Percentiles rank a stretch among this genome's conserved stretches.
Conservation (phyloP, 2,329 filamentous ascomycete species). For the Talaromyces sp. region DNA sequence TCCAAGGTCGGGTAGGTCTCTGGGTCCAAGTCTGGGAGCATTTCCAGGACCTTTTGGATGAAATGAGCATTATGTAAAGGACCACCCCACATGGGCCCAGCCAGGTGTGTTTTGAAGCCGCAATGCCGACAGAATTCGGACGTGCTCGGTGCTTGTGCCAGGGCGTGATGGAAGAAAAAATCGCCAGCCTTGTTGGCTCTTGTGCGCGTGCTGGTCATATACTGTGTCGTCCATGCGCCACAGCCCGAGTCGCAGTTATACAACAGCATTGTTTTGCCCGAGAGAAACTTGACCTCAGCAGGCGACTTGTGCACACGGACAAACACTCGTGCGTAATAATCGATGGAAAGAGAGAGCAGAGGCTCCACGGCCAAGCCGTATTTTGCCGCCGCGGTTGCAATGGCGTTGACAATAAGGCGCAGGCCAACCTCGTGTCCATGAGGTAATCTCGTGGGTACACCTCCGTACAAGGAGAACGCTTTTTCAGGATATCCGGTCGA, state of each 20-base stretch:
- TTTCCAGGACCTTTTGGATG: constrained; percentile 69
- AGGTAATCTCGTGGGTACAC: constrained; percentile 75
- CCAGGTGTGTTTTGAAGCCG: constrained; percentile 77
- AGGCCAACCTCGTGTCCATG: constrained; percentile 87
- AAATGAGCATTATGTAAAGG: constrained; percentile 81
- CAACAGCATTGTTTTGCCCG: constrained; percentile 86
- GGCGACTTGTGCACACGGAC: constrained; percentile 75
- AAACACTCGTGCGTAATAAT: constrained; percentile 91
- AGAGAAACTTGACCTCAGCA: constrained; percentile 81
- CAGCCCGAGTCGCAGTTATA: constrained; percentile 90
- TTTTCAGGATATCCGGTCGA: constrained; percentile 94
- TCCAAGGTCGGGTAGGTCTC: constrained; percentile 72
- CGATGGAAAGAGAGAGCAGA: constrained; percentile 85
- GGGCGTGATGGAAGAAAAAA: constrained; percentile 71
- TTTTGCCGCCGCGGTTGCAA: constrained; percentile 73
- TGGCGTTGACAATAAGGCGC: constrained; percentile 75
- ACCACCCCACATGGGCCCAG: constrained; percentile 92
- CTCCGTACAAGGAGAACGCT: constrained; percentile 88
- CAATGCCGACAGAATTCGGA: constrained; percentile 74
- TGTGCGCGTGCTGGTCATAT: constrained; percentile 64
- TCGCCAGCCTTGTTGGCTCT: constrained; percentile 65
- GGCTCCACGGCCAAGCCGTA: constrained; percentile 89
- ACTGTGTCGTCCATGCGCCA: constrained; percentile 83
- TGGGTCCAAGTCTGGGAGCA: constrained; percentile 62
- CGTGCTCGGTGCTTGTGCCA: constrained; percentile 65